These are phyloP conservation scores for Fusarium penzigii DNA, from an alignment of 2,329 filamentous ascomycete species.

Conservation along the genomic window DNA sequence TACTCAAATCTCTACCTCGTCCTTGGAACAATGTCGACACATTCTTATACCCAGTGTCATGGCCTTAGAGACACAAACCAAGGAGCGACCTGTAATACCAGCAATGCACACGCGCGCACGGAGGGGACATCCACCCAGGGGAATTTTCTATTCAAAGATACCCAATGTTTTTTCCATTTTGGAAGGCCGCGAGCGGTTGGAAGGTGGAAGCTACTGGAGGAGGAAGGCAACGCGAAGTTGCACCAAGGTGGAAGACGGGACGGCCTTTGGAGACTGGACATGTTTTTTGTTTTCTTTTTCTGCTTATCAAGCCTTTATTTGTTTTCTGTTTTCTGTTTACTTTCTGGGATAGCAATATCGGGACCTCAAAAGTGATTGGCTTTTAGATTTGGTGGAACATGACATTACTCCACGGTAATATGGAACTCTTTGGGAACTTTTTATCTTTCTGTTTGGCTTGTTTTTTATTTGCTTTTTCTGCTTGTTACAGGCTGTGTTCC, in stretches of 20 bases:
- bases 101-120: conserved; percentile 31
- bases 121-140: conserved; percentile 32
- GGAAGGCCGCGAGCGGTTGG: conserved; percentile 31
- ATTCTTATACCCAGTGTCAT: too few relatives aligned
- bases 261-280: too few relatives aligned
- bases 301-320: conserved; percentile 18
- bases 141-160: conserved; percentile 40
- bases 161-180: conserved; percentile 35
- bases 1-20: conserved; percentile 27
- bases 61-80: conserved; percentile 26
- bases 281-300: conserved; percentile 10
- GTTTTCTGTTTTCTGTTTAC: conserved; percentile 15
- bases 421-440: too few relatives aligned
- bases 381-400: conserved; percentile 28
- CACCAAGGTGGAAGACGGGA: too few relatives aligned
- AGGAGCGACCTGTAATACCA: conserved; percentile 37
- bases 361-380: conserved; percentile 32
- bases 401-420: conserved; percentile 32
- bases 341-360: conserved; percentile 22
- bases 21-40: too few relatives aligned
- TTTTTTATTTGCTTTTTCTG: too few relatives aligned
- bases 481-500: conserved; percentile 24
- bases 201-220: conserved; percentile 20
- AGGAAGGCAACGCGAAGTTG: conserved; percentile 9
- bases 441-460: too few relatives aligned